Evolutionary conservation across 192 early-diverging fungal species (phyloP), one percentile per base, ranked within the genome.

Genomic region (Phlyctochytrium planicorne): DNA sequence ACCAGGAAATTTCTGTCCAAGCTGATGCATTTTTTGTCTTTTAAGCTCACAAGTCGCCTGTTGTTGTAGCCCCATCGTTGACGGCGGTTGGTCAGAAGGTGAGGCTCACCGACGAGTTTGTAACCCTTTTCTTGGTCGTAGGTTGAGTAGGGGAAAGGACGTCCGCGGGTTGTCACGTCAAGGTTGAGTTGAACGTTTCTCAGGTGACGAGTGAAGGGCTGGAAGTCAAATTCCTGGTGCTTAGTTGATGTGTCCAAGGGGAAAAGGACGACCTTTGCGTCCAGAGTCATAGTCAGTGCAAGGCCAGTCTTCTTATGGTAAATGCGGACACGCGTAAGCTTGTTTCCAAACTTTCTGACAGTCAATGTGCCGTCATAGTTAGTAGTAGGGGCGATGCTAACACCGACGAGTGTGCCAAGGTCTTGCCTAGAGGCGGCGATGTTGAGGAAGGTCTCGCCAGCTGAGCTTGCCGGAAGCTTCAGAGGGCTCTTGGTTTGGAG

Each of bases 291-390:
- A 25, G 55, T 57, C 14, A 29, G 6, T 6, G 16, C 16, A 25
- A 57, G 55, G 27, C 55, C 55, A 27, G 55, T 57, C 55, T 57
- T 57, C 55, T 25, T 57, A 27, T 57, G 55, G 25, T 20, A 6
- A 29, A 57, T 57, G 16, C 27, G 16, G 25, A 57, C 55, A 4
- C 20, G 6, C 4, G 55, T 25, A 4, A 6, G 6, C 55, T 57
- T 14, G 55, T 57, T 25, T 6, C 55, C 55, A 29, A 57, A 10
- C 55, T 57, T 57, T 47, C 40, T 6, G 40, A 47, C 10, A 29
- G 25, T 25, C 14, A 57, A 6, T 10, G n/a, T n/a, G 12, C 12
- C 40, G 12, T 50, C 12, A n/a, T 50, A 50, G 10, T 57, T 10
- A 25, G 6, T 14, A 4, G 20, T 57, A 20, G 40, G 10, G 20